phyloP scores from a whole-genome alignment of 225 moss, liverwort and hornwort species.

The Pseudisothecium myosuroides region DNA sequence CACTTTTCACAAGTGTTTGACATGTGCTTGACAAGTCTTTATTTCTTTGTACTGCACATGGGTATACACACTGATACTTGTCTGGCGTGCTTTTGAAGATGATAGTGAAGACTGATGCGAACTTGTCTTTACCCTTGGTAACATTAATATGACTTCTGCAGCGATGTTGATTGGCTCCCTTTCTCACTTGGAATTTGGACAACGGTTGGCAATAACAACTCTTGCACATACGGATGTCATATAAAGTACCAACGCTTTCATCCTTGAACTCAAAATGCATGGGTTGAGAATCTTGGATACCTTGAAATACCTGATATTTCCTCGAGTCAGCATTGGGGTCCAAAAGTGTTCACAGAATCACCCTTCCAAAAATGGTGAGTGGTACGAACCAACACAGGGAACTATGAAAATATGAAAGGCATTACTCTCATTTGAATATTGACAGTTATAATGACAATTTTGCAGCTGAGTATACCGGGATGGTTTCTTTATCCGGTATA shows the following conservation, averaged over 20 bases:
- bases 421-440: background rate
- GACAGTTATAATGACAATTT: background rate
- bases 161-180: too few relatives aligned
- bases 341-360: background rate
- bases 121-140: background rate
- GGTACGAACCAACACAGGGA: background rate
- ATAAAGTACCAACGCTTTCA: too few relatives aligned
- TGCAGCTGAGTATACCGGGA: background rate
- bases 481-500: background rate
- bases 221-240: background rate
- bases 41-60: background rate
- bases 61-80: background rate
- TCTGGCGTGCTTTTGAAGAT: background rate
- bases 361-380: background rate
- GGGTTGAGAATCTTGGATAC: background rate
- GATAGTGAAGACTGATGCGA: background rate
- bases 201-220: background rate
- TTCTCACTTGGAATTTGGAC: background rate
- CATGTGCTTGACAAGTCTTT: too few relatives aligned
- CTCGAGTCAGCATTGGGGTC: too few relatives aligned
- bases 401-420: background rate
- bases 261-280: background rate
- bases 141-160: too few relatives aligned
- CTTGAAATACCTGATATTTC: background rate
- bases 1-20: background rate